Base-by-base conservation (phyloP, 202 grass and related monocot species). In the Zoysia matrella region DNA sequence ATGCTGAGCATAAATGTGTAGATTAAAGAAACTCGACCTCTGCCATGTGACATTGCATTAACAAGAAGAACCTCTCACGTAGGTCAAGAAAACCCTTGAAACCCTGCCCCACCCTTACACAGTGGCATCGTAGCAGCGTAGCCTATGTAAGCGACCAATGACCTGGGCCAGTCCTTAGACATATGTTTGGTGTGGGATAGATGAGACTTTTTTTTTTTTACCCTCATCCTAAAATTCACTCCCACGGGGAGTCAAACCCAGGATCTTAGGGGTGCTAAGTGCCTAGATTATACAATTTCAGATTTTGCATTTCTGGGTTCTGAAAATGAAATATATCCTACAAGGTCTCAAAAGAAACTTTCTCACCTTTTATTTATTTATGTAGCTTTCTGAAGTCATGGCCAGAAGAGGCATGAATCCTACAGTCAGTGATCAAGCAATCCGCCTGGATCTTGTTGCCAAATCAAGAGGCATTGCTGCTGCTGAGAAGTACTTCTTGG, bases 401-500 rank as follows among this genome's bases (percentile, higher is more conserved):
- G 57, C 76, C 6, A 94, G 88, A 82, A 87, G 94, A 85, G 92
- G 92, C 52, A 97, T 97, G 95, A 94, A 92, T 82, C 84, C 86
- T 43, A 98, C 92, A 61, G 82, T 95, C 9, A 87, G 90, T 52
- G 92, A 98, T 67, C 90, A 93, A 90, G 95, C 95, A 84, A 92
- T 98, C 67, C 80, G 71, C 55, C 80, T 98, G 30, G 90, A 98
- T 84, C 90, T 98, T 30, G 70, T 93, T 82, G 90, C 92, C 51
- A 98, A 98, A 87, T 81, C 90, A 0, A 86, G 85, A 85, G 90
- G 95, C 63, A 90, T 98, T 3, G 83, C 88, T 82, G 75, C 90
- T 84, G 95, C 95, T 64, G 92, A 98, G 88, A 90, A 98, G 13
- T 95, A 93, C 72, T 95, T 98, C 80, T 71, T 98, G 83, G 90